These are phyloP conservation scores for Boletus sp. DNA, from an alignment of 768 basidiomycete species.

Conservation along the genomic window DNA sequence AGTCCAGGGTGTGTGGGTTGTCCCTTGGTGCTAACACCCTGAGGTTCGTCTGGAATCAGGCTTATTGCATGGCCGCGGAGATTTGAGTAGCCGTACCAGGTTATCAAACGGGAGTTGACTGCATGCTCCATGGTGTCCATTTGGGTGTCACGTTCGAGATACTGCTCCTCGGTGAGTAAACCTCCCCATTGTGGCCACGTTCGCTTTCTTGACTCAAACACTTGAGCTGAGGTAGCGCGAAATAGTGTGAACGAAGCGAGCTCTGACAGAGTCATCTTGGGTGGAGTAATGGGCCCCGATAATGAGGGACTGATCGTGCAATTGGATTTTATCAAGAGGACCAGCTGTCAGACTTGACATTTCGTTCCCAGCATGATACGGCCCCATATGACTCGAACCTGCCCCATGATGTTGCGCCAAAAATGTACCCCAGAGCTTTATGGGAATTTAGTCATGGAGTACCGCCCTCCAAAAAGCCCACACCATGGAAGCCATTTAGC, in stretches of 20 bases:
- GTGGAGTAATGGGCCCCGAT: not conserved
- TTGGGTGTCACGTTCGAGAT: constrained; percentile 40
- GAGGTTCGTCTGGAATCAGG: not conserved
- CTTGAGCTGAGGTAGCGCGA: constrained; percentile 48
- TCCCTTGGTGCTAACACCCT: constrained; percentile 61
- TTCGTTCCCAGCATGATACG: not conserved
- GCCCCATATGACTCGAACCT: not conserved
- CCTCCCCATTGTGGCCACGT: constrained; percentile 44
- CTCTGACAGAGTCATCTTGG: constrained; percentile 9
- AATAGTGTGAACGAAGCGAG: constrained; percentile 40
- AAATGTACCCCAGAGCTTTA: not conserved
- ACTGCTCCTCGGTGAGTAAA: constrained; percentile 44
- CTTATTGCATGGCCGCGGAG: not conserved
- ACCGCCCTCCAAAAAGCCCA: not conserved
- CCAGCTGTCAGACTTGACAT: not conserved
- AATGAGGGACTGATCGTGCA: not conserved
- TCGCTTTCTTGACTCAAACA: constrained; percentile 39
- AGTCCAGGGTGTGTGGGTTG: constrained; percentile 50
- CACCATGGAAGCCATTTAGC: not conserved
- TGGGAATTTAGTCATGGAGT: not conserved
- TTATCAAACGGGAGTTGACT: constrained; percentile 43
- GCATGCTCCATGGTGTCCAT: constrained; percentile 46
- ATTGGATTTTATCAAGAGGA: not conserved
- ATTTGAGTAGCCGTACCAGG: constrained; percentile 40
- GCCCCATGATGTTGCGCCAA: not conserved